Conservation (phyloP, 768 basidiomycete species). For the Phlebiopsis gigantea region DNA sequence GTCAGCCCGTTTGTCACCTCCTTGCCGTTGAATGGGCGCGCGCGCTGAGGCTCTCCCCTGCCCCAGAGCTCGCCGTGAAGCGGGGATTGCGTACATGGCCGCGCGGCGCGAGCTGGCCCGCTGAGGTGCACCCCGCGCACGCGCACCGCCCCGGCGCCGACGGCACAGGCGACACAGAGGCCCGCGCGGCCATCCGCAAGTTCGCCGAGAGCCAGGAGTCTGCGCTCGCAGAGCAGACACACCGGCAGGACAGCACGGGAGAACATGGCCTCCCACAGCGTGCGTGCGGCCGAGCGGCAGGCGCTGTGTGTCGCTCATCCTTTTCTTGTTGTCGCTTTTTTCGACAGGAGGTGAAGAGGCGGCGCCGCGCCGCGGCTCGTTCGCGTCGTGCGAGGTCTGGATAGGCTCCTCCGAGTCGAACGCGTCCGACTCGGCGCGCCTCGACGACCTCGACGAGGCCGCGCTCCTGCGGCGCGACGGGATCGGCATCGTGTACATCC, state of each 20-base stretch:
- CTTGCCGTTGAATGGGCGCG: background rate
- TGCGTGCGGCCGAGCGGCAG: background rate
- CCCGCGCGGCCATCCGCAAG: slow-evolving; percentile 16
- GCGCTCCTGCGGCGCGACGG: slow-evolving; percentile 22
- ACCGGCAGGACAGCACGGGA: slow-evolving; percentile 14
- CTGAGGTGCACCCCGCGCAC: slow-evolving; percentile 8
- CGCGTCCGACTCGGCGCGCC: slow-evolving; percentile 16
- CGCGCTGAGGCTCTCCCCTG: background rate
- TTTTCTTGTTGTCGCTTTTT: background rate
- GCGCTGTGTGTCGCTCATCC: background rate
- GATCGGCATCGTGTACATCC: slow-evolving; percentile 23
- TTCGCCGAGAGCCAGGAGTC: slow-evolving; percentile 22
- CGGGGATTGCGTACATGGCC: slow-evolving; percentile 23
- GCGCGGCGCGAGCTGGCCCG: slow-evolving; percentile 21
- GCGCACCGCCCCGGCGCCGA: slow-evolving; percentile 1
- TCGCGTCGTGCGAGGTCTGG: slow-evolving; percentile 23
- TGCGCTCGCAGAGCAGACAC: slow-evolving; percentile 19
- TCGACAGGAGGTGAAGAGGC: background rate
- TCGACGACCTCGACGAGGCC: slow-evolving; percentile 24
- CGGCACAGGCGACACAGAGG: slow-evolving; percentile 5
- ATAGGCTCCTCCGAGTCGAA: slow-evolving; percentile 20
- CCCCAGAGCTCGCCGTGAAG: slow-evolving; percentile 20
- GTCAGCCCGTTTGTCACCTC: slow-evolving; percentile 2
- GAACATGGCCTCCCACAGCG: slow-evolving; percentile 14
- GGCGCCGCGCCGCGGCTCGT: slow-evolving; percentile 7